A percentile compares a stretch with the other conserved stretches of the same genome.
phyloP scores from a whole-genome alignment of 352 stramenopile species.

The Globisporangium irregulare region DNA sequence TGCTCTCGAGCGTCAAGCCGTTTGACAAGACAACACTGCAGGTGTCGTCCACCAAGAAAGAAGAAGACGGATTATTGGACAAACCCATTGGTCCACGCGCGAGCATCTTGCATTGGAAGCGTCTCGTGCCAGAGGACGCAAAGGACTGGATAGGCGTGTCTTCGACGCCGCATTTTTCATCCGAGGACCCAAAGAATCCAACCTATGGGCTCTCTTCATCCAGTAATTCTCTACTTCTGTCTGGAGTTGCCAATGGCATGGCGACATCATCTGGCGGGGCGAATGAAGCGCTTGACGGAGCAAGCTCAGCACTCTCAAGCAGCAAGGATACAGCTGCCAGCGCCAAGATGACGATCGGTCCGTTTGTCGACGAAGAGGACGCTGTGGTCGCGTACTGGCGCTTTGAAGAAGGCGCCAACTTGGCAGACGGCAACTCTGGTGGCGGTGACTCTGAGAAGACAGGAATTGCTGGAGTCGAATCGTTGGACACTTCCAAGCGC shows the following conservation, averaged over 20 bases:
- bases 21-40: constrained; percentile 44
- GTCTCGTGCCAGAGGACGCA: constrained; percentile 59
- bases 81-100: constrained; percentile 19
- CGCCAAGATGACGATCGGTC: constrained; percentile 68
- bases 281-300: background rate
- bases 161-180: constrained; percentile 39
- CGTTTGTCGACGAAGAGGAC: constrained; percentile 83
- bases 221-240: background rate
- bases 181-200: constrained; percentile 52
- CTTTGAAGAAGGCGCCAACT: constrained; percentile 70
- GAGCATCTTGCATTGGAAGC: constrained; percentile 60
- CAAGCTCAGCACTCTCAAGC: constrained; percentile 1
- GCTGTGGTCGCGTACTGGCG: constrained; percentile 83
- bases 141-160: constrained; percentile 58
- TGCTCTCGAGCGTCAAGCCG: constrained; percentile 46
- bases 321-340: background rate
- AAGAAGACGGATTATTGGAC: background rate
- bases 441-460: constrained; percentile 11
- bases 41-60: background rate
- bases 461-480: constrained; percentile 38
- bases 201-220: constrained; percentile 46
- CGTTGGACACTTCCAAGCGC: constrained; percentile 77
- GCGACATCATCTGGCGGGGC: background rate
- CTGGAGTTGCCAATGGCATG: background rate
- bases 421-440: constrained; percentile 11